Conservation (phyloP, 805 yeast genomes). For the Scheffersomyces ergatensis region DNA sequence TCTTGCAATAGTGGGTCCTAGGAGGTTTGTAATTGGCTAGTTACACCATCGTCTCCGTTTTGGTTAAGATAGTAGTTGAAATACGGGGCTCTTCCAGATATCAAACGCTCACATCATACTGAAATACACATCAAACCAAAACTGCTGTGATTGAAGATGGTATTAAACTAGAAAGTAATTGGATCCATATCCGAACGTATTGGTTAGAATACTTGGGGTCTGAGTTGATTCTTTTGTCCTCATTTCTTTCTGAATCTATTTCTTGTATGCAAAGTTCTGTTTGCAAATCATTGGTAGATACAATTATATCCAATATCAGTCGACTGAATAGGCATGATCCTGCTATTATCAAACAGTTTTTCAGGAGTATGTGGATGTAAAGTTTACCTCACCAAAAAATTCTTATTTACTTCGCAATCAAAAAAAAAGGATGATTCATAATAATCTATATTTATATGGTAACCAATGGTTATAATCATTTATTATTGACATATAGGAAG, state of each 20-base stretch:
- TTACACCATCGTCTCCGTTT: conserved; percentile 68
- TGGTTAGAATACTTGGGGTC: conserved; percentile 66
- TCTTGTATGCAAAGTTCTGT: too few species aligned
- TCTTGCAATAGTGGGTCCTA: conserved; percentile 81
- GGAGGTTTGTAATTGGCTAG: conserved; percentile 76
- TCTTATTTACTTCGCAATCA: too few species aligned
- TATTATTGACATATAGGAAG: too few species aligned
- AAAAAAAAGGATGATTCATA: too few species aligned
- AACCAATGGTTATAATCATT: too few species aligned
- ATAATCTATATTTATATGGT: too few species aligned
- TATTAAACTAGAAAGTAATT: conserved; percentile 54
- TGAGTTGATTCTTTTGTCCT: conserved; percentile 14
- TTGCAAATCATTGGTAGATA: conserved; percentile 19
- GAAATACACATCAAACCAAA: conserved; percentile 46
- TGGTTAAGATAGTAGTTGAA: conserved; percentile 42
- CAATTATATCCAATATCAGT: conserved; percentile 50
- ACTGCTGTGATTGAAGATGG: conserved; percentile 37
- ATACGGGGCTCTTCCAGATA: conserved; percentile 64
- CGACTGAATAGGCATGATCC: conserved; percentile 31
- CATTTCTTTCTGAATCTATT: conserved; percentile 14
- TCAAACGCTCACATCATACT: conserved; percentile 77
- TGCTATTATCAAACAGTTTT: too few species aligned
- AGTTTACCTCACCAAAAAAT: too few species aligned
- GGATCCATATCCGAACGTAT: conserved; percentile 59
- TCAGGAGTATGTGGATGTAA: too few species aligned